These are phyloP conservation scores for Skeletonema marinoi DNA, from an alignment of 108 stramenopile species.

Conservation along the genomic window DNA sequence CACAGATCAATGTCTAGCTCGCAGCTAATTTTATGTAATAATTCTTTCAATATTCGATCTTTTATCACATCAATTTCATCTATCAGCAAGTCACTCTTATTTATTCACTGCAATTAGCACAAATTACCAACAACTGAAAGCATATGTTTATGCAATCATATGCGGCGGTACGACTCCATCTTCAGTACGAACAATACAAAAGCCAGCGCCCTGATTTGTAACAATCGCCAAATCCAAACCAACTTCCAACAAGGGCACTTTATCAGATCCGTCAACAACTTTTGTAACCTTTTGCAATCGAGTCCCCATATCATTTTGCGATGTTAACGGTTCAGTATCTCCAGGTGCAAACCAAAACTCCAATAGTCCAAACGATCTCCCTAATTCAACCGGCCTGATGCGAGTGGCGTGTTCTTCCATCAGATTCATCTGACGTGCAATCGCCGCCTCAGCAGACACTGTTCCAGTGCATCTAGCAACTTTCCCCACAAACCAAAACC, in stretches of 20 bases:
- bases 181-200: conserved; percentile 42
- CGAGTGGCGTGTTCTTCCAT: conserved; percentile 54
- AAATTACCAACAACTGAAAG: background rate
- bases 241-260: conserved; percentile 41
- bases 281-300: conserved; percentile 28
- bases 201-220: conserved; percentile 49
- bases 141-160: conserved; percentile 7
- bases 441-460: conserved; percentile 36
- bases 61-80: too few species aligned
- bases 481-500: conserved; percentile 55
- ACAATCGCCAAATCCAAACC: conserved; percentile 49
- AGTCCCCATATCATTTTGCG: conserved; percentile 37
- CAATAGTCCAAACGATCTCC: conserved; percentile 41
- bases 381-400: conserved; percentile 47
- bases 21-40: too few species aligned
- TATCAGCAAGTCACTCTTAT: too few species aligned
- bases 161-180: conserved; percentile 43
- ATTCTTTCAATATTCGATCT: too few species aligned
- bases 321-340: conserved; percentile 34
- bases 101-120: background rate
- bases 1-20: too few species aligned
- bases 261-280: conserved; percentile 23
- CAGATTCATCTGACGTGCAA: conserved; percentile 47
- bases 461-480: conserved; percentile 55
- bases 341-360: conserved; percentile 49